A percentile compares a stretch with the other conserved stretches of the same genome.
phyloP scores from a whole-genome alignment of 2,329 filamentous ascomycete genomes.

The Colletotrichum tabaci region DNA sequence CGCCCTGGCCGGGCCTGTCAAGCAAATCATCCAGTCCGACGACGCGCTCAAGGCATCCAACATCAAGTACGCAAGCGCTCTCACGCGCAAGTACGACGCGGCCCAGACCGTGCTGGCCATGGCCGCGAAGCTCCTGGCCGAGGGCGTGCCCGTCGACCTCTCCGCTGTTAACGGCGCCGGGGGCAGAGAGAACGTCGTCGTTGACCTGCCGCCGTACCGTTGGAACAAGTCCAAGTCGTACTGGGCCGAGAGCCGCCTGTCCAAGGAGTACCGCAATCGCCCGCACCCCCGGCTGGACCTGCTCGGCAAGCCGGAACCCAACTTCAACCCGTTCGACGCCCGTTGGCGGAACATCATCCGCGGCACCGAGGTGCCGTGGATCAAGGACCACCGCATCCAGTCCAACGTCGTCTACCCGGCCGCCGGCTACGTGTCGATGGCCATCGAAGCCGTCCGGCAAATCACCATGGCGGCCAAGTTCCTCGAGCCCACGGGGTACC shows the following conservation, averaged over 20 bases:
- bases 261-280: slow-evolving; percentile 33
- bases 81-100: slow-evolving; percentile 23
- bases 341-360: slow-evolving; percentile 32
- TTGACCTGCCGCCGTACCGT: slow-evolving; percentile 35
- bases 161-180: not conserved
- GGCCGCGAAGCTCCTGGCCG: not conserved
- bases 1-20: slow-evolving; percentile 12
- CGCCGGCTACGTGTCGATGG: slow-evolving; percentile 51
- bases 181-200: slow-evolving; percentile 14
- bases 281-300: slow-evolving; percentile 25
- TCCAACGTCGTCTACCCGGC: slow-evolving; percentile 58
- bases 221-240: slow-evolving; percentile 37
- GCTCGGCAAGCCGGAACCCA: slow-evolving; percentile 4
- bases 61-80: slow-evolving; percentile 1
- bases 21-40: slow-evolving; percentile 20
- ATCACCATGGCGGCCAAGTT: not conserved
- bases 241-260: slow-evolving; percentile 15
- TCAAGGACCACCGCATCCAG: slow-evolving; percentile 62
- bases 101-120: slow-evolving; percentile 12
- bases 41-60: not conserved
- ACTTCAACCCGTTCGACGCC: slow-evolving; percentile 27
- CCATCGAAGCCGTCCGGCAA: slow-evolving; percentile 34
- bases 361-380: slow-evolving; percentile 58
- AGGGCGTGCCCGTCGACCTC: slow-evolving; percentile 3
- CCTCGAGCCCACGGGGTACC: slow-evolving; percentile 31